Percentiles rank a stretch among this genome's conserved stretches.
Conservation (phyloP, 768 basidiomycete species). For the Podaxis pistillaris region DNA sequence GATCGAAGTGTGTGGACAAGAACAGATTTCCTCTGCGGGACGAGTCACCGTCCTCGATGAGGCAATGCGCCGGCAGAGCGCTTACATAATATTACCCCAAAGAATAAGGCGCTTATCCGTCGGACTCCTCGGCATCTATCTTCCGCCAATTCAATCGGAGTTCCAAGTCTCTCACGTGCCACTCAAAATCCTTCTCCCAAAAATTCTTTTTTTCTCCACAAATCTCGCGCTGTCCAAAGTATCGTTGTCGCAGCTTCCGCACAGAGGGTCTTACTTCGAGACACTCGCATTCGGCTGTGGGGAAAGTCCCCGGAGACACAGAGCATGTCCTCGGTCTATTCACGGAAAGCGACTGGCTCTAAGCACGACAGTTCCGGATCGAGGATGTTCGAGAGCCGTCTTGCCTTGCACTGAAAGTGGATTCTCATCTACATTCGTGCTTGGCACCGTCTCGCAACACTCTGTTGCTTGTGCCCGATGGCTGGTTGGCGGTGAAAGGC, state of each 20-base stretch:
- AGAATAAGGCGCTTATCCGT: neutral
- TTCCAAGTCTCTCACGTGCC: slow-evolving; percentile 17
- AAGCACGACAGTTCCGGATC: slow-evolving; percentile 64
- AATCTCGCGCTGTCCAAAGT: slow-evolving; percentile 63
- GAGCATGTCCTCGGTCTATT: slow-evolving; percentile 55
- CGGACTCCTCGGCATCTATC: neutral
- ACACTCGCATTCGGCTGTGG: slow-evolving; percentile 66
- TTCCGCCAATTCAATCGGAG: slow-evolving; percentile 21
- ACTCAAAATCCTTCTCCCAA: slow-evolving; percentile 14
- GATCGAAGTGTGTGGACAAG: slow-evolving; percentile 11
- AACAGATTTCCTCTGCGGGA: slow-evolving; percentile 1
- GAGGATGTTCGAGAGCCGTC: slow-evolving; percentile 49
- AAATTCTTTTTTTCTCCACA: slow-evolving; percentile 24
- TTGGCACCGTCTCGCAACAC: slow-evolving; percentile 51
- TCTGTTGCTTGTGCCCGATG: slow-evolving; percentile 48
- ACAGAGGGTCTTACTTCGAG: slow-evolving; percentile 47
- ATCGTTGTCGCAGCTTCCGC: slow-evolving; percentile 83
- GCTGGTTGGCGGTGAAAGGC: slow-evolving; percentile 39
- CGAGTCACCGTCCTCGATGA: slow-evolving; percentile 10
- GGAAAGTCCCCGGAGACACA: slow-evolving; percentile 94
- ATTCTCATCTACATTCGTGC: slow-evolving; percentile 19
- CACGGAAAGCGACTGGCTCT: slow-evolving; percentile 73
- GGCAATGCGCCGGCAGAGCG: slow-evolving; percentile 8
- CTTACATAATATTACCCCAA: slow-evolving; percentile 4
- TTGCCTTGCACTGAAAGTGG: slow-evolving; percentile 26